Base-by-base conservation (phyloP, 2,329 filamentous ascomycete genomes). In the Pseudogymnoascus sp. region DNA sequence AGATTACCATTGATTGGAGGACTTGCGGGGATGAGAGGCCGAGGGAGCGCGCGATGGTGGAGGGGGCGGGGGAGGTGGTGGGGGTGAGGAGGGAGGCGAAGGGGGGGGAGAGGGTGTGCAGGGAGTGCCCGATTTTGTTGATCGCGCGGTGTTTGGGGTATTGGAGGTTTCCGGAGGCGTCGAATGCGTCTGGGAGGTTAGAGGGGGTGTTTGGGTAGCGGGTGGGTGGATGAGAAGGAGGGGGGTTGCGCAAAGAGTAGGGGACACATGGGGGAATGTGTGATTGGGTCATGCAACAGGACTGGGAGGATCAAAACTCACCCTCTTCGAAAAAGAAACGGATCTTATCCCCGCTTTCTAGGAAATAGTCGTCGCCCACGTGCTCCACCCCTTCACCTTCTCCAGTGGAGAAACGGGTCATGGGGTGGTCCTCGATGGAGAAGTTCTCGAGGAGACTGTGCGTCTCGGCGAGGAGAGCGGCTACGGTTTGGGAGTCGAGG, bases 1-100 rank as follows among this genome's bases (percentile, higher is more conserved):
- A 97, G 70, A 99, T 97, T 28, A 97, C 82, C 94, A 99, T 99
- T 74, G 89, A 94, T 79, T 99, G 94, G 61, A 99, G 80, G 65
- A 82, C 84, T 60, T 67, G 66, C 75, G 80, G 74, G 84, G 88
- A 64, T 74, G 74, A 38, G 75, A 72, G 75, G 0, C 75, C 75
- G 44, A 76, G 73, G 11, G 82, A 84, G 40, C 84, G 80, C 0
- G 74, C 74, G 12, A 78, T 74, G 50, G 75, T 72, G 3, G 70
- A 67, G 1, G 72, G 71, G 14, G 68, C 69, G 10, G 47, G 21
- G 4, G 69, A 81, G 80, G 35, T 81, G 73, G 25, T 72, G 67
- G 33, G 60, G 0, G 65, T 65, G 47, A 85, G 76, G 18, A 87
- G 77, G 1, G 73, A 68, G 0, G 83, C 82, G 72, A 93, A 93